Evolutionary conservation across 768 basidiomycete genomes (phyloP), one percentile per base, ranked within the genome.

Genomic region (Leccinum disarticulatum): DNA sequence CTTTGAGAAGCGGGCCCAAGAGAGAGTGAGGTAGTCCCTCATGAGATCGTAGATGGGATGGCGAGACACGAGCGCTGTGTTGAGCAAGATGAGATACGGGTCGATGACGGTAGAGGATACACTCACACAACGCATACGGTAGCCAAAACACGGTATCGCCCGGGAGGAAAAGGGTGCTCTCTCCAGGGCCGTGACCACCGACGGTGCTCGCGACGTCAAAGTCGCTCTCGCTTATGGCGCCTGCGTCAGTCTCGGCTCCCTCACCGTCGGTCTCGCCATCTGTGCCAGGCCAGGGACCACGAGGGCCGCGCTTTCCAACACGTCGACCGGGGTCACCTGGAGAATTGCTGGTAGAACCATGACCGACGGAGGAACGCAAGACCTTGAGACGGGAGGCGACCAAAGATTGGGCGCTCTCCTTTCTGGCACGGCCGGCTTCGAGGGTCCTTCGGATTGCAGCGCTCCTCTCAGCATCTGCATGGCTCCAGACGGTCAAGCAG

Each of bases 31-130:
- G 69, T 92, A 95, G 76, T 98, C 95, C 55, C 91, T 84, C 90
- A 98, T 93, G 57, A 96, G 81, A 70, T 95, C 93, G 76, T 95
- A 97, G 64, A 97, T 91, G 0, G 95, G 95, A 72, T 92, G 91
- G 25, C 92, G 87, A 52, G 95, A 96, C 30, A 95, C 93, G 68
- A 93, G 81, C 15, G 89, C 91, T 91, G 64, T n/a, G 47, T 60
- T 54, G 52, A 54, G 2, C 2, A 51, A 49, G 55, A 38, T 65
- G 28, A 71, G 53, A 60, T 36, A 49, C 28, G 54, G 19, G 50
- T 52, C 14, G 47, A 61, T 9, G 54, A 13, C 31, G 2, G 0
- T 48, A 35, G 59, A 41, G 48, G 59, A 55, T 62, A 27, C 17
- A 80, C 88, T 73, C 68, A 93, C 93, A 93, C 43, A 97, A 77